These are phyloP conservation scores for Termitomyces sp. DNA, from an alignment of 768 basidiomycete genomes.

Conservation along the genomic window DNA sequence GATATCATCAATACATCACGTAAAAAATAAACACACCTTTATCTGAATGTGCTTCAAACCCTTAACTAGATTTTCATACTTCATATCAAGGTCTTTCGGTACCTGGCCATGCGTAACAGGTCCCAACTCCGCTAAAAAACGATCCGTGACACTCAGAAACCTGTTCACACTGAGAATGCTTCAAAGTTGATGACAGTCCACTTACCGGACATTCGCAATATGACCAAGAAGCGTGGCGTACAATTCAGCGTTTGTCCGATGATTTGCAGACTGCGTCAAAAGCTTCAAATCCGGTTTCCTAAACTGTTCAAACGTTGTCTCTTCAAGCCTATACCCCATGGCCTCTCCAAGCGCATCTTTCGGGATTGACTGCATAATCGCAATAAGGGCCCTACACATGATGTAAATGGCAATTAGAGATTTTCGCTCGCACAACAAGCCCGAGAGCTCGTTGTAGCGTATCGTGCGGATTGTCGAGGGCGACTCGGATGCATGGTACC, in stretches of 20 bases:
- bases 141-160: conserved; percentile 90
- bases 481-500: conserved; percentile 43
- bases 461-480: conserved; percentile 29
- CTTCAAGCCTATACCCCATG: conserved; percentile 79
- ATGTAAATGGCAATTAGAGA: conserved; percentile 86
- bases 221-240: conserved; percentile 85
- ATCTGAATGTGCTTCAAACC: conserved; percentile 82
- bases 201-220: conserved; percentile 76
- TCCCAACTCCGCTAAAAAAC: conserved; percentile 76
- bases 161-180: conserved; percentile 32
- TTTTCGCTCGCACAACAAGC: conserved; percentile 64
- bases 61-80: conserved; percentile 80
- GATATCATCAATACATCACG: neutral
- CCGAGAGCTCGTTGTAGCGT: conserved; percentile 45
- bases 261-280: conserved; percentile 66
- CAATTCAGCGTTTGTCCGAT: conserved; percentile 76
- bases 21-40: conserved; percentile 45
- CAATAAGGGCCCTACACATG: conserved; percentile 83
- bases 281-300: conserved; percentile 67
- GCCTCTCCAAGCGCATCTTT: conserved; percentile 78
- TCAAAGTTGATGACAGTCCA: neutral
- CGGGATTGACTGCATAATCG: conserved; percentile 66
- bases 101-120: conserved; percentile 76
- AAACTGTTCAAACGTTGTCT: conserved; percentile 86
- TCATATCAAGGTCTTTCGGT: conserved; percentile 75